phyloP scores from a whole-genome alignment of 129 eudicot species.

The Apium graveolens region DNA sequence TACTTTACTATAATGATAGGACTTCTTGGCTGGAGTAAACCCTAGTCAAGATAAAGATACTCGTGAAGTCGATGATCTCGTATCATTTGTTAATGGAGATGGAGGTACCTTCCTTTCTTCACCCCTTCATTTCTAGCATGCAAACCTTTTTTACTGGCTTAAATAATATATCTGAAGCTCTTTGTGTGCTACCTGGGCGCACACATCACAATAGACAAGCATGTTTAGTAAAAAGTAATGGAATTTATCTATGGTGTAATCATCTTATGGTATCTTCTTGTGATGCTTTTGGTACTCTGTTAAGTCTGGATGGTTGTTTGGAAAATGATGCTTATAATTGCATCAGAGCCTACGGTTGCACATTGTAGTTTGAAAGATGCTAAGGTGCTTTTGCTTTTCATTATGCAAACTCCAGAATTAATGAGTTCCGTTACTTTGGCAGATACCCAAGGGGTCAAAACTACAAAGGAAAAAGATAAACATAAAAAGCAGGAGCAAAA shows the following conservation, averaged over 20 bases:
- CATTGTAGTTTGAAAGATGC: too few relatives aligned
- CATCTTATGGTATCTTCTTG: neutral
- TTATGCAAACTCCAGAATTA: neutral
- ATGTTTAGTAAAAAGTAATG: neutral
- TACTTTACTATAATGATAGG: slow-evolving; percentile 29
- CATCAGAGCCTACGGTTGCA: neutral
- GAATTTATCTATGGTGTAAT: too few relatives aligned
- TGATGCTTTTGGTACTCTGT: neutral
- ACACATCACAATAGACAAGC: too few relatives aligned
- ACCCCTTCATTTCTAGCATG: too few relatives aligned
- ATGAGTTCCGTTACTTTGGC: too few relatives aligned
- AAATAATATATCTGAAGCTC: neutral
- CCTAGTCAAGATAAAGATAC: slow-evolving; percentile 36
- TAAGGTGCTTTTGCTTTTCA: neutral
- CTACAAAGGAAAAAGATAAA: neutral
- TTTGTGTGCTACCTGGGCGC: neutral
- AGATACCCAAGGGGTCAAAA: neutral
- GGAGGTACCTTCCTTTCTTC: slow-evolving; percentile 63
- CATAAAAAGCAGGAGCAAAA: neutral
- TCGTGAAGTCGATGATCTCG: slow-evolving; percentile 75
- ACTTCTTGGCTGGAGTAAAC: slow-evolving; percentile 55
- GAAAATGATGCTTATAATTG: neutral
- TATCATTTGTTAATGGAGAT: slow-evolving; percentile 70
- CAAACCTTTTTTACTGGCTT: too few relatives aligned
- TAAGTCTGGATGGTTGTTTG: neutral